Percentiles rank a stretch among this genome's conserved stretches.
Evolutionary conservation across 2,329 filamentous ascomycete species (phyloP).

Genomic region (Ophiosphaerella herpotricha): DNA sequence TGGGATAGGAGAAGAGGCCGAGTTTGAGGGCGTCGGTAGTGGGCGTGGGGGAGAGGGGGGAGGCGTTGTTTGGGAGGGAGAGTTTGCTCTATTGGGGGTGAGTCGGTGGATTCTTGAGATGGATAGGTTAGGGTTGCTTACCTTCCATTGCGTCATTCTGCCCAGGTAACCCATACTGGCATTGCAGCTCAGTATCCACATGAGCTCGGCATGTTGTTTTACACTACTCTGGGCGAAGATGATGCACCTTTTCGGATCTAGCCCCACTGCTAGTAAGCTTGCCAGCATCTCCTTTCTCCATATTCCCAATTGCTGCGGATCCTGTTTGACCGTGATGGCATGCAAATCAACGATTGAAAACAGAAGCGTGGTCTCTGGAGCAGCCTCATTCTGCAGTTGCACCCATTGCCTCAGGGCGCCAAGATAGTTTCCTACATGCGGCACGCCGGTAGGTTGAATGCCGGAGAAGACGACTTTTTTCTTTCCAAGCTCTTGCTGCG

Average conservation of each 20-base stretch:
- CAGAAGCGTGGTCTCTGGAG: constrained; percentile 65
- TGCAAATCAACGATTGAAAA: constrained; percentile 94
- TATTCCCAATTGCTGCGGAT: constrained; percentile 63
- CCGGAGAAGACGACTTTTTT: constrained; percentile 76
- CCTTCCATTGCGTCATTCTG: constrained; percentile 99
- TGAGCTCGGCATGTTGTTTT: constrained; percentile 81
- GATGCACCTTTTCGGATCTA: constrained; percentile 75
- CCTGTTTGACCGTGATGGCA: constrained; percentile 77
- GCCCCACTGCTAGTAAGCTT: constrained; percentile 78
- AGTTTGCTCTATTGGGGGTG: constrained; percentile 64
- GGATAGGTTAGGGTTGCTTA: constrained; percentile 40
- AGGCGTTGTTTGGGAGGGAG: constrained; percentile 63
- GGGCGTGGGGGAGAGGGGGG: constrained; percentile 57
- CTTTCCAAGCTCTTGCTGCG: background rate
- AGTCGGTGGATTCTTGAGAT: background rate
- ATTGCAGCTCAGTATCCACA: constrained; percentile 95
- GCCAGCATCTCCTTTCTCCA: constrained; percentile 78
- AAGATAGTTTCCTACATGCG: constrained; percentile 93
- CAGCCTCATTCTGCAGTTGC: constrained; percentile 69
- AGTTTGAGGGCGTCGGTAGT: constrained; percentile 71
- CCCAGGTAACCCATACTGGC: constrained; percentile 92
- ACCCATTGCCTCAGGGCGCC: constrained; percentile 90
- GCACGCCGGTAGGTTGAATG: constrained; percentile 93
- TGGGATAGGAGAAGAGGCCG: constrained; percentile 93
- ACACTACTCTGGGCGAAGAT: constrained; percentile 85